A percentile compares a stretch with the other conserved stretches of the same genome.
Conservation (phyloP, 768 basidiomycete species). For the Candolleomyces efflorescens region DNA sequence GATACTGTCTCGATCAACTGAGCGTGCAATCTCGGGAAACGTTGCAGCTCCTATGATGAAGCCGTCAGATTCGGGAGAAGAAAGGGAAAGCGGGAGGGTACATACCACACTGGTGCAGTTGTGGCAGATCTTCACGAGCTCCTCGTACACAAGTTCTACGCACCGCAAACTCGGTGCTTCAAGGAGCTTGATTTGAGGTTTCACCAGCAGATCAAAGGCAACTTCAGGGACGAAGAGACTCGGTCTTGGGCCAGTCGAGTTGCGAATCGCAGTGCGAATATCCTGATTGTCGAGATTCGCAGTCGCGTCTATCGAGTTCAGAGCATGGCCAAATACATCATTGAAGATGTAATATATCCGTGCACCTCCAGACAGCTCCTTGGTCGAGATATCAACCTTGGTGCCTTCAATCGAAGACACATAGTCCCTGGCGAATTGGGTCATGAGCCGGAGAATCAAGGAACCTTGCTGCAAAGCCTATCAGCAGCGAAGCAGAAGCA, state of each 20-base stretch:
- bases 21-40: conserved; percentile 90
- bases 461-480: conserved; percentile 61
- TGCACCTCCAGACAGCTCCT: conserved; percentile 96
- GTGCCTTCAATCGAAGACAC: conserved; percentile 97
- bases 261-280: conserved; percentile 96
- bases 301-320: conserved; percentile 86
- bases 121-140: conserved; percentile 98
- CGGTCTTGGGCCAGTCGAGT: conserved; percentile 95
- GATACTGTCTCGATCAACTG: conserved; percentile 97
- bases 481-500: conserved; percentile 8
- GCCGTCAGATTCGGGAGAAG: neutral
- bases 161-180: conserved; percentile 94
- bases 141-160: conserved; percentile 97
- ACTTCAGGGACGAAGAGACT: conserved; percentile 96
- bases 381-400: conserved; percentile 93
- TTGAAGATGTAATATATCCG: conserved; percentile 99
- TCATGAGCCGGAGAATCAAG: conserved; percentile 94
- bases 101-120: conserved; percentile 89
- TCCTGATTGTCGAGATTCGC: conserved; percentile 89
- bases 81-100: conserved; percentile 6
- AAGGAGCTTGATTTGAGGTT: conserved; percentile 95
- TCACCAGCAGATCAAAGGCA: conserved; percentile 94
- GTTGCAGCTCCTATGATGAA: conserved; percentile 75
- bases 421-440: conserved; percentile 96
- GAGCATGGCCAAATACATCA: conserved; percentile 92